phyloP scores from a whole-genome alignment of 352 stramenopile species.

The Pythium phragmitis region DNA sequence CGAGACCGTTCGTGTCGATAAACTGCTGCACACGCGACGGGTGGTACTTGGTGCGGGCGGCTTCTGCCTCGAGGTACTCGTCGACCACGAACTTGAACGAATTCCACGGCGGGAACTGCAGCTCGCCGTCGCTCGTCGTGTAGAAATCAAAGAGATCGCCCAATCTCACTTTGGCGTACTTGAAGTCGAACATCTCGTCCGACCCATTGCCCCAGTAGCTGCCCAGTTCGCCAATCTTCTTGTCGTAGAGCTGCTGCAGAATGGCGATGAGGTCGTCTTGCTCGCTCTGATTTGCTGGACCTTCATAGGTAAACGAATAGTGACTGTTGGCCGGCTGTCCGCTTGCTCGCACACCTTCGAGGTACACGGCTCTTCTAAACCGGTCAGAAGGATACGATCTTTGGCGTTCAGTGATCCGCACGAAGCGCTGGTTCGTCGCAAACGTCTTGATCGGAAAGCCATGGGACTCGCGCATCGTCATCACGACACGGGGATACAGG shows the following conservation, averaged over 20 bases:
- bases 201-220: not conserved
- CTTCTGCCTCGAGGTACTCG: constrained; percentile 21
- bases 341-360: too few relatives aligned
- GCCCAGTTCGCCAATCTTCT: constrained; percentile 6
- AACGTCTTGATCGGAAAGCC: too few relatives aligned
- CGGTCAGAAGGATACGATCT: too few relatives aligned
- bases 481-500: too few relatives aligned
- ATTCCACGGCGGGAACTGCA: constrained; percentile 24
- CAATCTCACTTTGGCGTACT: constrained; percentile 3
- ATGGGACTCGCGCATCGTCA: too few relatives aligned
- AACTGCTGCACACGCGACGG: constrained; percentile 24
- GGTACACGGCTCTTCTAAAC: too few relatives aligned
- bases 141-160: constrained; percentile 29
- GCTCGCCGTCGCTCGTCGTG: constrained; percentile 15
- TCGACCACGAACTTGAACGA: constrained; percentile 27
- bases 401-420: too few relatives aligned
- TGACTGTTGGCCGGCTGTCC: too few relatives aligned
- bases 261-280: not conserved
- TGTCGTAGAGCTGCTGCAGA: constrained; percentile 3
- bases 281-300: not conserved
- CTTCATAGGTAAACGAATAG: too few relatives aligned
- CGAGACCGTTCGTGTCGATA: constrained; percentile 24
- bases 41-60: constrained; percentile 22
- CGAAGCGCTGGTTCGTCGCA: too few relatives aligned
- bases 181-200: not conserved